Base-by-base conservation (phyloP, 1,284 basidiomycete species). In the Volvariella volvacea region DNA sequence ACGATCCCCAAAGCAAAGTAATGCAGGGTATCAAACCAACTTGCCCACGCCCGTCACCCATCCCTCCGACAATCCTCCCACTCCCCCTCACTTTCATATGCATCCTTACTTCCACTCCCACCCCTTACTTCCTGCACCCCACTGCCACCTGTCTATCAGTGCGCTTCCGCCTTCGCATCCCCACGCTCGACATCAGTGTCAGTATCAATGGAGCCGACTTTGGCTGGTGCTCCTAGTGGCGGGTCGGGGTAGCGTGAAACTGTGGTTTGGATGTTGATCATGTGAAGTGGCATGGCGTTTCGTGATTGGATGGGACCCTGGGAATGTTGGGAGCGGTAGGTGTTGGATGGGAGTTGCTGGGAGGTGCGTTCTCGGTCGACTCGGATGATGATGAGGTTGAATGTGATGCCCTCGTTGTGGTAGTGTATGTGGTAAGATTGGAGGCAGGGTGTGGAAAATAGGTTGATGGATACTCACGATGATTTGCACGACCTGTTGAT, bases 321-420 rank as follows among this genome's bases (percentile, higher is more conserved):
- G n/a, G n/a, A n/a, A n/a, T n/a, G 25, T 28, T 28, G 25, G 19
- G n/a, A 36, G 42, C 50, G 32, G 44, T 41, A 20, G 50, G 49
- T 3, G 47, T 48, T 10, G 46, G 49, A 12, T 10, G 25, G 4
- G 21, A 36, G 38, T 49, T 41, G n/a, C 48, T 50, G 7, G 38
- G 40, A 2, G 48, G 46, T 45, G 53, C 51, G 2, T 8, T 60
- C 55, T 28, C 25, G 6, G 47, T 63, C 56, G 20, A 61, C 56
- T 32, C 57, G 58, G 17, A 61, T 60, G 43, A 65, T 64, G 37
- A 66, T 65, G 22, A 66, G 52, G 40, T 68, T 67, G 54, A 67
- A 68, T 14, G 62, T 63, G 36, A 68, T 67, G 15, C 62, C 65
- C 58, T 62, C 6, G 25, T 12, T 6, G 6, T 28, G 12, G 12